Evolutionary conservation across 2,329 filamentous ascomycete species (phyloP).

Genomic region (Cytospora piceicola): DNA sequence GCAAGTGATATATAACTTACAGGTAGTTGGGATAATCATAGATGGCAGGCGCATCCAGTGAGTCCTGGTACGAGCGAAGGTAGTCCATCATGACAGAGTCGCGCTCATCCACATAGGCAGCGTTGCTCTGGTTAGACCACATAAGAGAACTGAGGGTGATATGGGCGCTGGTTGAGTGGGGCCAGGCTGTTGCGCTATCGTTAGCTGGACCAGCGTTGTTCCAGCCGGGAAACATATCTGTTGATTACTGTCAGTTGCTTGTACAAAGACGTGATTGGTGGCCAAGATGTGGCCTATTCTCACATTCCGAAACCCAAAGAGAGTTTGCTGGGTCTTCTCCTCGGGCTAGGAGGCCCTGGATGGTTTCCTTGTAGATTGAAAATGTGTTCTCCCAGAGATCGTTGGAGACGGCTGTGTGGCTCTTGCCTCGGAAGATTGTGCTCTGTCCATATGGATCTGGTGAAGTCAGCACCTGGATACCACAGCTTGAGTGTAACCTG

Average conservation of each 20-base stretch:
- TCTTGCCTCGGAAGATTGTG: conserved; percentile 25
- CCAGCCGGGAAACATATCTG: conserved; percentile 22
- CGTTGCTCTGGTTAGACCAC: conserved; percentile 27
- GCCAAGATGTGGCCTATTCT: background rate
- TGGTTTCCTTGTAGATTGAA: conserved; percentile 22
- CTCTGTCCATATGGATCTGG: conserved; percentile 23
- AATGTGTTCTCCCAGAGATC: conserved; percentile 25
- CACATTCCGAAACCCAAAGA: conserved; percentile 26
- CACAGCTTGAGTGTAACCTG: too few relatives aligned
- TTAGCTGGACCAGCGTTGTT: conserved; percentile 13
- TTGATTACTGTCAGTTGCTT: background rate
- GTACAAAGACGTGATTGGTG: background rate
- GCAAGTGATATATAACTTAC: background rate
- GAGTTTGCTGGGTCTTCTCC: conserved; percentile 25
- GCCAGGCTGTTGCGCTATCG: conserved; percentile 26
- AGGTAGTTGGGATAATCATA: conserved; percentile 28
- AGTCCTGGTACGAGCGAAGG: conserved; percentile 18
- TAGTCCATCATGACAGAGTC: conserved; percentile 24
- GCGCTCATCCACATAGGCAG: conserved; percentile 18
- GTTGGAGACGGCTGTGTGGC: conserved; percentile 17
- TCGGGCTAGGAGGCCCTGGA: conserved; percentile 20
- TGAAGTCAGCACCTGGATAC: background rate
- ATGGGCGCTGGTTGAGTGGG: conserved; percentile 23
- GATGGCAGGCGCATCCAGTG: background rate
- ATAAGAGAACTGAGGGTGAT: conserved; percentile 24